Evolutionary conservation across 352 stramenopile species (phyloP).

Genomic region (Phytophthora crassamura): DNA sequence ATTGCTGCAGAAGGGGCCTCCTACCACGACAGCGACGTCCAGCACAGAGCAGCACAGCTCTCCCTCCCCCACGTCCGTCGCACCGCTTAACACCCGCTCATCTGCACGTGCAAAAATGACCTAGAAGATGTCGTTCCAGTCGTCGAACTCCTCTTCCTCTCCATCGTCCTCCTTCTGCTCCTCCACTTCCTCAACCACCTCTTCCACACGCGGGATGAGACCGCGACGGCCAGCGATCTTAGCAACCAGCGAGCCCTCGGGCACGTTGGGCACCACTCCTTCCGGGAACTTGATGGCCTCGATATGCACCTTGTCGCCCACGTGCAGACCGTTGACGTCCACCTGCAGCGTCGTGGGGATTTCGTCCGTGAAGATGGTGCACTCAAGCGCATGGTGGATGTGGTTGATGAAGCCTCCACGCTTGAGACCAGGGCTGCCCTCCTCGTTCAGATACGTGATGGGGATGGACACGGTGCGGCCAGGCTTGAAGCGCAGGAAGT

Average conservation of each 20-base stretch:
- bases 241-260: constrained; percentile 71
- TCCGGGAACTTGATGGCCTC: constrained; percentile 81
- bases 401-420: constrained; percentile 94
- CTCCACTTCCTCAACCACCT: constrained; percentile 73
- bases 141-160: constrained; percentile 80
- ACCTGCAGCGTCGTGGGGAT: constrained; percentile 82
- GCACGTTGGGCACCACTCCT: constrained; percentile 71
- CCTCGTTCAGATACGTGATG: constrained; percentile 93
- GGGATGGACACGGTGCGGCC: constrained; percentile 92
- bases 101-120: constrained; percentile 10
- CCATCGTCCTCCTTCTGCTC: constrained; percentile 72
- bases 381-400: constrained; percentile 88
- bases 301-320: constrained; percentile 84
- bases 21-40: constrained; percentile 11
- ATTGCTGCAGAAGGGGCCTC: constrained; percentile 24
- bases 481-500: constrained; percentile 94
- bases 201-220: constrained; percentile 79
- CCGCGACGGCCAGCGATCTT: constrained; percentile 89
- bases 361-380: constrained; percentile 75
- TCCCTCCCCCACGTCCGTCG: constrained; percentile 13
- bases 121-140: constrained; percentile 92
- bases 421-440: constrained; percentile 95
- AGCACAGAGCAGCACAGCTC: constrained; percentile 14
- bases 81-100: constrained; percentile 11
- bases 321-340: constrained; percentile 89